A percentile compares a stretch with the other conserved stretches of the same genome.
Conservation (phyloP, 768 basidiomycete species). For the Tricholoma saponaceum region DNA sequence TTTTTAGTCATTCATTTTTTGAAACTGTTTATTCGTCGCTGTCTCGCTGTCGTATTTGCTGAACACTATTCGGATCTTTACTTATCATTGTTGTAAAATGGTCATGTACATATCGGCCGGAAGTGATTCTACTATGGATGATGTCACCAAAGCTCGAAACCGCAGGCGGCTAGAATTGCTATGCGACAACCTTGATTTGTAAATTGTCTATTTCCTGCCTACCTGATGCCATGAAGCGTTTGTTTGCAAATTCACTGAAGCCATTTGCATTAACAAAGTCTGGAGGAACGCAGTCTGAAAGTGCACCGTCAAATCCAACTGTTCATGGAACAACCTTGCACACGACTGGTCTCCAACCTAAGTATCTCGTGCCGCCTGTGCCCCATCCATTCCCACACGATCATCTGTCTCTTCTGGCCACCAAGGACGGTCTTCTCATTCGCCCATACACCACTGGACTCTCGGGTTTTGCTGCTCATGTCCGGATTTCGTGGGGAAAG, state of each 20-base stretch:
- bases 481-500: slow-evolving; percentile 58
- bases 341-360: slow-evolving; percentile 49
- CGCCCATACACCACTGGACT: slow-evolving; percentile 45
- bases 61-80: neutral
- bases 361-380: slow-evolving; percentile 58
- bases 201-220: neutral
- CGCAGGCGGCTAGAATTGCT: neutral
- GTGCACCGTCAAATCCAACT: slow-evolving; percentile 6
- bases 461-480: slow-evolving; percentile 30
- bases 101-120: neutral
- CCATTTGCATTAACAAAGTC: slow-evolving; percentile 24
- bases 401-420: slow-evolving; percentile 57
- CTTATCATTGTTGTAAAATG: neutral
- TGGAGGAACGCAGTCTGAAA: slow-evolving; percentile 11
- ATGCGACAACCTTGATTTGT: neutral
- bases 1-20: neutral
- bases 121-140: neutral
- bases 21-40: neutral
- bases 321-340: slow-evolving; percentile 7
- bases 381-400: slow-evolving; percentile 76
- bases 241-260: slow-evolving; percentile 26
- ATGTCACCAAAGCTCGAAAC: neutral
- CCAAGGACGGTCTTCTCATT: slow-evolving; percentile 62
- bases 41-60: slow-evolving; percentile 4
- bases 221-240: slow-evolving; percentile 14